Conservation (phyloP, 2,329 filamentous ascomycete genomes). For the Colletotrichum tropicicola region DNA sequence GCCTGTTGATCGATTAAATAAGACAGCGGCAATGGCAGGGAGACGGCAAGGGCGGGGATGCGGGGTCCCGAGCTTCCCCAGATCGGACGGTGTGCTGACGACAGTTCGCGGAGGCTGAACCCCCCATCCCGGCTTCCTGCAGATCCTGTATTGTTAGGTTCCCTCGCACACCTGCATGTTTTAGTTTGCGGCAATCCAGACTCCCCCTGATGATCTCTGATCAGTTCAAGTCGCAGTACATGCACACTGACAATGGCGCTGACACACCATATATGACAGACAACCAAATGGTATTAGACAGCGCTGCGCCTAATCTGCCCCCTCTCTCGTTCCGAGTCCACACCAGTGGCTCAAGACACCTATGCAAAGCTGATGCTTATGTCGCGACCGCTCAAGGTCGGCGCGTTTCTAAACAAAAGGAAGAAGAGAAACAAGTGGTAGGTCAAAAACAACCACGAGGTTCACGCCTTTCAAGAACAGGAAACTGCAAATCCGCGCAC, state of each 20-base stretch:
- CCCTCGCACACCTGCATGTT: neutral
- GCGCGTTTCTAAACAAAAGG: conserved; percentile 23
- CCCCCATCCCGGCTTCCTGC: conserved; percentile 7
- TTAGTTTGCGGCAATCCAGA: neutral
- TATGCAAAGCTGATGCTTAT: conserved; percentile 23
- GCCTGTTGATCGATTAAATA: too few species aligned
- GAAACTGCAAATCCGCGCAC: conserved; percentile 23
- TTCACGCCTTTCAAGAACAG: conserved; percentile 25
- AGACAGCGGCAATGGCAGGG: neutral
- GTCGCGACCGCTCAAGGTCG: neutral
- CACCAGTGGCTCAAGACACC: conserved; percentile 1
- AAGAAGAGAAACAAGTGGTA: neutral
- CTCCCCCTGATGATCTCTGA: neutral
- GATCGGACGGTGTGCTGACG: conserved; percentile 19
- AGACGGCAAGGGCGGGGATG: conserved; percentile 11
- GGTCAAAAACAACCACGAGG: neutral
- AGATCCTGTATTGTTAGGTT: neutral
- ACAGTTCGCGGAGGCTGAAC: conserved; percentile 1
- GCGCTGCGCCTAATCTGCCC: conserved; percentile 13
- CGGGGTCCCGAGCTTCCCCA: conserved; percentile 24
- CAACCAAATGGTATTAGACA: conserved; percentile 12
- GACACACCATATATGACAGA: neutral
- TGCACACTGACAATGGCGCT: neutral
- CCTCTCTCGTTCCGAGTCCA: neutral
- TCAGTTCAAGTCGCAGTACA: neutral